Evolutionary conservation across 176 grass and related monocot species (phyloP), one percentile per base, ranked within the genome.

Genomic region (Cymbopogon citratus): DNA sequence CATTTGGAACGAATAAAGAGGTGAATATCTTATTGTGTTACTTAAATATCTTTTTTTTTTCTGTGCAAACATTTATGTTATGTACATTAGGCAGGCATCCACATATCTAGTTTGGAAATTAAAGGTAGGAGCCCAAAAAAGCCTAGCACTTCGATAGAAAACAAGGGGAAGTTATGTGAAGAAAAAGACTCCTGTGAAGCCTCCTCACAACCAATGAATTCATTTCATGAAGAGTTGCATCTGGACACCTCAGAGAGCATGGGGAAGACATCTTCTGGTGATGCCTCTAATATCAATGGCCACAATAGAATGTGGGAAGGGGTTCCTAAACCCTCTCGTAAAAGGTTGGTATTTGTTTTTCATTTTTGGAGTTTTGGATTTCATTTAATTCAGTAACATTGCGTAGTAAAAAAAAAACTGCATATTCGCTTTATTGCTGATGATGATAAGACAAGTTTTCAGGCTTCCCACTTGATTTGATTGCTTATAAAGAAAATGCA

Each of bases 81-180:
- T 76, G 72, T 90, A 70, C 62, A 81, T 91, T 83, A 98, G 95
- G 71, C 64, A 98, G 92, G 73, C 66, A 25, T 69, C 78, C 36
- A 57, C 65, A 73, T 80, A 64, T 90, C 83, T 87, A 34, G 7
- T 43, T 69, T 79, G 75, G 81, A 89, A 28, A 80, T 79, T 70
- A 86, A 60, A 75, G 44, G 27, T 34, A 26, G 62, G 79, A 79
- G 35, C 41, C 39, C 16, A 35, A 23, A 62, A 12, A 71, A 85
- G 63, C 65, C 65, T 74, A 92, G 73, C 69, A 52, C 26, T 64
- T 76, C 40, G 44, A 28, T 51, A 28, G 76, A 80, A 85, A 76
- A 69, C 40, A 48, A 88, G 27, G 68, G 72, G n/a, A 87, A 82
- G 73, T 67, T 76, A 69, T 31, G 80, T 79, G 73, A 78, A 34